These are phyloP conservation scores for Scheffersomyces segobiensis DNA, from an alignment of 1,139 yeast genomes.

Conservation along the genomic window DNA sequence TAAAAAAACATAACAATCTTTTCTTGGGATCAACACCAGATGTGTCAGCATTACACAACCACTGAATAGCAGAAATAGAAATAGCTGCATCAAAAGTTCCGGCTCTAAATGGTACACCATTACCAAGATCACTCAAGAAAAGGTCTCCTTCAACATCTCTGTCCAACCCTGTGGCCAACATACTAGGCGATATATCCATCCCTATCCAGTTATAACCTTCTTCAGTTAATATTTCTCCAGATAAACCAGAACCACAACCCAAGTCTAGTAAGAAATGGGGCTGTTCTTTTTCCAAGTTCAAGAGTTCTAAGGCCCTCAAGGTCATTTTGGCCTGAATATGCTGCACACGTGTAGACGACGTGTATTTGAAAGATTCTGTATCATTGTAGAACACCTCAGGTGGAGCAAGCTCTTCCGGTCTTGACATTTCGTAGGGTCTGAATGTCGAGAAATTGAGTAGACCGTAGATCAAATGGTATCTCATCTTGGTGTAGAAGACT, in stretches of 20 bases:
- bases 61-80: constrained; percentile 92
- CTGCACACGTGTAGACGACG: constrained; percentile 92
- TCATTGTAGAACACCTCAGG: constrained; percentile 96
- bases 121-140: constrained; percentile 88
- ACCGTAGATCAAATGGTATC: background rate
- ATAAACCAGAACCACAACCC: constrained; percentile 96
- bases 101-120: constrained; percentile 92
- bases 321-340: constrained; percentile 99
- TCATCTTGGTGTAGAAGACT: background rate
- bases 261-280: constrained; percentile 82
- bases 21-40: constrained; percentile 81
- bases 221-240: constrained; percentile 91
- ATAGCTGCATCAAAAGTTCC: constrained; percentile 98
- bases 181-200: constrained; percentile 93
- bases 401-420: constrained; percentile 97
- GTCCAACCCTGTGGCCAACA: constrained; percentile 93
- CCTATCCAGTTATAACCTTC: constrained; percentile 97
- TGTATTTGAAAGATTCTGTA: constrained; percentile 83
- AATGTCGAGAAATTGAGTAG: background rate
- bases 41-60: constrained; percentile 97
- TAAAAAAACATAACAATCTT: constrained; percentile 79
- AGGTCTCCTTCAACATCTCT: constrained; percentile 93
- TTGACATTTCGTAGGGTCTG: constrained; percentile 58
- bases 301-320: constrained; percentile 81
- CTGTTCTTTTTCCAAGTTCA: constrained; percentile 62